Percentiles rank a stretch among this genome's conserved stretches.
Conservation (phyloP, 257 asterid genomes). For the Knoxia roxburghii region DNA sequence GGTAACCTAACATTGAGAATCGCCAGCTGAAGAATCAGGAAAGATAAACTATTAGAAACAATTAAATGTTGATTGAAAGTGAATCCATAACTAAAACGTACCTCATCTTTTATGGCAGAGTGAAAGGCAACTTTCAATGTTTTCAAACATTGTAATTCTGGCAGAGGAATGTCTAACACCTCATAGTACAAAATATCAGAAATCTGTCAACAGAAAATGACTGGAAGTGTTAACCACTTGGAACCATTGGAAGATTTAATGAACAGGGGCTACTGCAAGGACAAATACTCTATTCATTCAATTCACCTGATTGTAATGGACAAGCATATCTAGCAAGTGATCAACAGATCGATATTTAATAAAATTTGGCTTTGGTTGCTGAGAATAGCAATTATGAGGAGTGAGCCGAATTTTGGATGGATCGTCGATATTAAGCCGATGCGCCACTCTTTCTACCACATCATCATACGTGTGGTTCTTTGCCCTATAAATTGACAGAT, state of each 20-base stretch:
- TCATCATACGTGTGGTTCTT: conserved; percentile 91
- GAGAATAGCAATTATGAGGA: conserved; percentile 97
- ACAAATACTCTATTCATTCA: not conserved
- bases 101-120: conserved; percentile 94
- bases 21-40: conserved; percentile 48
- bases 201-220: conserved; percentile 40
- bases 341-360: conserved; percentile 86
- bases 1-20: conserved; percentile 85
- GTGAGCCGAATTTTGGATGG: conserved; percentile 93
- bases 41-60: conserved; percentile 7
- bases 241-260: not conserved
- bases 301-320: conserved; percentile 95
- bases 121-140: conserved; percentile 96
- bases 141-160: conserved; percentile 91
- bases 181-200: conserved; percentile 94
- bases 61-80: not conserved
- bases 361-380: conserved; percentile 93
- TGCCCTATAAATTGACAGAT: conserved; percentile 47
- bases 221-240: not conserved
- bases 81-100: conserved; percentile 19
- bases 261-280: not conserved
- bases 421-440: conserved; percentile 75
- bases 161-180: conserved; percentile 96
- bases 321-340: conserved; percentile 85
- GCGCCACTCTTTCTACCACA: conserved; percentile 91